Percentiles rank a stretch among this genome's conserved stretches.
phyloP scores from a whole-genome alignment of 1,284 basidiomycete species.

The Phellinidium pouzarii region DNA sequence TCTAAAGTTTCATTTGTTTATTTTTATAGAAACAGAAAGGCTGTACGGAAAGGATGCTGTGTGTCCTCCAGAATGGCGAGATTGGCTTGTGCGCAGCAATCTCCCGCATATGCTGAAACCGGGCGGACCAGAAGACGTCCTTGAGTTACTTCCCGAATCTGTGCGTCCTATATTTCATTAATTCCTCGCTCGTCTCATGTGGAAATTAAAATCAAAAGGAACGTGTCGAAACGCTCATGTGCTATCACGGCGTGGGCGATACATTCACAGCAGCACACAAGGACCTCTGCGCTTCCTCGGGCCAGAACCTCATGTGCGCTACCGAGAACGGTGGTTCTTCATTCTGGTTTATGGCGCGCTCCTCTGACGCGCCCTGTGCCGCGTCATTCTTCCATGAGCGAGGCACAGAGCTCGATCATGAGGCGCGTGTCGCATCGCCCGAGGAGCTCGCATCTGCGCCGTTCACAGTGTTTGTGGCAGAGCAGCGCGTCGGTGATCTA shows the following conservation, averaged over 20 bases:
- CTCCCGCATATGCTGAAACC: conserved; percentile 48
- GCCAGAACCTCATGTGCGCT: conserved; percentile 77
- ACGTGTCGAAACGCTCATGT: conserved; percentile 68
- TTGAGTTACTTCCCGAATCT: conserved; percentile 42
- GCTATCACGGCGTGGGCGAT: conserved; percentile 69
- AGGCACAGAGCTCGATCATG: conserved; percentile 61
- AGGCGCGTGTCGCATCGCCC: conserved; percentile 52
- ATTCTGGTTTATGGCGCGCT: conserved; percentile 77
- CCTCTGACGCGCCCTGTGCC: conserved; percentile 43
- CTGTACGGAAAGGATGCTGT: conserved; percentile 69
- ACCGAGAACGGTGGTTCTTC: conserved; percentile 62
- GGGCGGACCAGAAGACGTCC: conserved; percentile 44
- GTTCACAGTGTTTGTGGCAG: conserved; percentile 57
- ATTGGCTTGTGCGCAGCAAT: conserved; percentile 45
- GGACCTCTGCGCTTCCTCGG: conserved; percentile 71
- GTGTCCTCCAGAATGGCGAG: conserved; percentile 56
- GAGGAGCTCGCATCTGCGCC: conserved; percentile 59
- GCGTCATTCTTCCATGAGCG: conserved; percentile 54
- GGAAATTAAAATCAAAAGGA: conserved; percentile 32
- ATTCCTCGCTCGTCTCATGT: conserved; percentile 3
- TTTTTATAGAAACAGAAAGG: conserved; percentile 43
- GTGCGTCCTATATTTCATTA: conserved; percentile 29
- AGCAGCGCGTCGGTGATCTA: conserved; percentile 67
- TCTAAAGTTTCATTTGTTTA: not conserved
- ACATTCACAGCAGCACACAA: conserved; percentile 76